Percentiles rank a stretch among this genome's conserved stretches.
Evolutionary conservation across 2,329 filamentous ascomycete species (phyloP).

Genomic region (Talaromyces atroroseus): DNA sequence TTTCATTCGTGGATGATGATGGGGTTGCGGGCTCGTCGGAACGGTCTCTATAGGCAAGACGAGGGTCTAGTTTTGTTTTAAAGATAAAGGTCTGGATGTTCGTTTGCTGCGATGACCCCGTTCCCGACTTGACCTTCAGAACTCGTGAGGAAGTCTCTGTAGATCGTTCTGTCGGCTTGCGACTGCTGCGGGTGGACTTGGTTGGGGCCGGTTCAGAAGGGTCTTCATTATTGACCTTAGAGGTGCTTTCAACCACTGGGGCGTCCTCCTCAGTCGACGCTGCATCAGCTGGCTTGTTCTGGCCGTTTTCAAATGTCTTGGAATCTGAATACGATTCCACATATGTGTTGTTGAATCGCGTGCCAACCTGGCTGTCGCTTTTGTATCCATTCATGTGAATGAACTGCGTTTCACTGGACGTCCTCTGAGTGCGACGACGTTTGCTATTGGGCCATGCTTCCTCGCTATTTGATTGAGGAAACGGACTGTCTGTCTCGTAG

Average conservation of each 20-base stretch:
- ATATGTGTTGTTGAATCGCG: conserved; percentile 12
- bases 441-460: conserved; percentile 12
- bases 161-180: conserved; percentile 10
- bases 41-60: conserved; percentile 6
- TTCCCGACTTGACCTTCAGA: conserved; percentile 12
- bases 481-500: conserved; percentile 10
- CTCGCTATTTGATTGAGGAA: conserved; percentile 5
- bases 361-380: conserved; percentile 13
- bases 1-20: conserved; percentile 5
- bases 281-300: conserved; percentile 8
- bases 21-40: conserved; percentile 11
- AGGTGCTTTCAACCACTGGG: conserved; percentile 1
- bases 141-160: conserved; percentile 11
- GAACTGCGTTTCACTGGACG: conserved; percentile 12
- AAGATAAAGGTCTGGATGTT: conserved; percentile 15
- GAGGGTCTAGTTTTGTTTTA: conserved; percentile 11
- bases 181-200: conserved; percentile 8
- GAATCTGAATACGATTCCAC: conserved; percentile 12
- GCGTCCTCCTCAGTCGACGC: conserved; percentile 3
- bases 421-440: conserved; percentile 11
- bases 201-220: conserved; percentile 1
- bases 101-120: conserved; percentile 11
- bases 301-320: conserved; percentile 9
- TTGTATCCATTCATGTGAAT: conserved; percentile 15
- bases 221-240: conserved; percentile 12